Evolutionary conservation across 768 basidiomycete species (phyloP), one percentile per base, ranked within the genome.

Genomic region (Harrya chromipes): DNA sequence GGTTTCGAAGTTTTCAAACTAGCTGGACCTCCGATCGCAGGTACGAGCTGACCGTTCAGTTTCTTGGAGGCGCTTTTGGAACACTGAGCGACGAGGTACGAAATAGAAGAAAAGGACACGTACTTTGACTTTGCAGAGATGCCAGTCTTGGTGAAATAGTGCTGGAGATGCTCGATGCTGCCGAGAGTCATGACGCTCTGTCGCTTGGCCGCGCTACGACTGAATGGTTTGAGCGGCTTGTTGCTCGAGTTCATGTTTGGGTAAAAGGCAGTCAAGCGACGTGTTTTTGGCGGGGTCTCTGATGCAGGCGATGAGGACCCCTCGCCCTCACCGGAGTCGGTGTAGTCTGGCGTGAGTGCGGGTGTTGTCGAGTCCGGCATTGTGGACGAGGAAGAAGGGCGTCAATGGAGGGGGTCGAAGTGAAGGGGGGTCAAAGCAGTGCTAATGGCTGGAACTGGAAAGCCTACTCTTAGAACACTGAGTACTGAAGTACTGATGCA

Each of bases 91-190:
- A 44, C 20, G 46, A 51, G 27, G 12, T 4, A 14, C 5, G 31
- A 11, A 19, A 16, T 11, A 24, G 40, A 29, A 49, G 20, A 36
- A n/a, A 40, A 31, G 26, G 40, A 46, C n/a, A 59, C 85, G 72
- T 70, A 87, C 91, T 81, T 80, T 69, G 77, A 78, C 72, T 84
- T 82, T 29, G 85, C 76, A 21, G 77, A 78, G 47, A 93, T 78
- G 2, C 90, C 90, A 0, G 88, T 83, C 77, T 93, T 93, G 8
- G 89, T 90, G 61, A 94, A 97, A 65, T 94, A 94, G 61, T 94
- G 86, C 69, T 97, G 94, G 36, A 97, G 79, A 65, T 97, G 90
- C 64, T 95, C 89, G 58, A 97, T 97, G 64, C 90, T 93, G n/a
- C 94, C 94, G 16, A 97, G 71, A 0, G 91, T 83, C 83, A 94